These are phyloP conservation scores for Aureobasidium musti DNA, from an alignment of 2,329 filamentous ascomycete genomes.

Conservation along the genomic window DNA sequence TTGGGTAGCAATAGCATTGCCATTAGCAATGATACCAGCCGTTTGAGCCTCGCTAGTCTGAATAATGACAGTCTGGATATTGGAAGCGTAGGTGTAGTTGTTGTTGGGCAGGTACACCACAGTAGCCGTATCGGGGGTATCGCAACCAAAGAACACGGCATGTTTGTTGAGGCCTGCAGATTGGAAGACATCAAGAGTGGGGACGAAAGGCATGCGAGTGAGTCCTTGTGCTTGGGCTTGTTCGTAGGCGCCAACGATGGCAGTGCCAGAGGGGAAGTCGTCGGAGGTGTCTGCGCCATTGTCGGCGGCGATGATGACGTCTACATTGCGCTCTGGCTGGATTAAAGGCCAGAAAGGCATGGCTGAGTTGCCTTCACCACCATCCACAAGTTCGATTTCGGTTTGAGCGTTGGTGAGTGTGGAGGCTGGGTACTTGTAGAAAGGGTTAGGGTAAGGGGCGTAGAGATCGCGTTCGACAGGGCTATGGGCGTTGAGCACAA, in stretches of 20 bases:
- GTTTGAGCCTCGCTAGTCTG: conserved; percentile 44
- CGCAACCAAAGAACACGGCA: conserved; percentile 66
- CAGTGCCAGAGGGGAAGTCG: conserved; percentile 63
- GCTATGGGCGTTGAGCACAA: conserved; percentile 39
- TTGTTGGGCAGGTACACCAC: conserved; percentile 52
- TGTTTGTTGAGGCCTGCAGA: conserved; percentile 60
- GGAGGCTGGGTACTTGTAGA: conserved; percentile 54
- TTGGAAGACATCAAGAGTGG: conserved; percentile 58
- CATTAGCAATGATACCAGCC: conserved; percentile 47
- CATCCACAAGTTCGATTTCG: conserved; percentile 54
- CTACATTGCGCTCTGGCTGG: conserved; percentile 55
- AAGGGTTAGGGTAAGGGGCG: conserved; percentile 63
- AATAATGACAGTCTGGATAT: conserved; percentile 41
- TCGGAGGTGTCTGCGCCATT: conserved; percentile 62
- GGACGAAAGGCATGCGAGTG: conserved; percentile 61
- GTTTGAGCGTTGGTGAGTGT: conserved; percentile 42
- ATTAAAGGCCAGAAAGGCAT: conserved; percentile 57
- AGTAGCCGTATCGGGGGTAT: conserved; percentile 39
- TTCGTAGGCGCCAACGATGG: conserved; percentile 60
- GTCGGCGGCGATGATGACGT: conserved; percentile 67
- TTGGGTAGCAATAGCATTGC: conserved; percentile 45
- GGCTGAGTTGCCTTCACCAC: conserved; percentile 55
- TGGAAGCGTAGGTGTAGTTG: conserved; percentile 43
- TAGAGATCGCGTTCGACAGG: conserved; percentile 45
- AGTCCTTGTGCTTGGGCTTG: conserved; percentile 55